phyloP scores from a whole-genome alignment of 768 basidiomycete genomes.

The Lyophyllum semitale region DNA sequence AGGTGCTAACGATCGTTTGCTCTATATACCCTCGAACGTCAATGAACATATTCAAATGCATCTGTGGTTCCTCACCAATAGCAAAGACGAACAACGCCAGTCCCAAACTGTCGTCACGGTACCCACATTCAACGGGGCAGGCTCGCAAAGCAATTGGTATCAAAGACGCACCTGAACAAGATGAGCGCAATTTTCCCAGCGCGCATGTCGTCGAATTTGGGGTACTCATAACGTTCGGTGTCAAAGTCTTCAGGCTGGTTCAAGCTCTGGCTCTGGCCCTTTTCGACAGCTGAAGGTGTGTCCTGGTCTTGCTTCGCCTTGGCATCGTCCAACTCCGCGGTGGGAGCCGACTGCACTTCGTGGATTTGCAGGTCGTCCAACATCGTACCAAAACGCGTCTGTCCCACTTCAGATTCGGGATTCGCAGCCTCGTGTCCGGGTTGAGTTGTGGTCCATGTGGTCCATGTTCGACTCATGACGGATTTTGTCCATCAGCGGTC shows the following conservation, averaged over 20 bases:
- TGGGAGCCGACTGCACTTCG: background rate
- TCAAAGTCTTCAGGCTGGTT: background rate
- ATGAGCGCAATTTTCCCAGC: conserved; percentile 10
- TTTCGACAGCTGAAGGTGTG: background rate
- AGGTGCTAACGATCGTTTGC: conserved; percentile 27
- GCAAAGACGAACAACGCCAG: conserved; percentile 17
- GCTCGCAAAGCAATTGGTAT: no score
- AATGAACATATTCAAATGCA: background rate
- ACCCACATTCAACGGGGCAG: no score
- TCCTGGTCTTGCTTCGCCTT: background rate
- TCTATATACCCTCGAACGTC: conserved; percentile 13
- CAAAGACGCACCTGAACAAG: conserved; percentile 13
- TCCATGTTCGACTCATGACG: no score
- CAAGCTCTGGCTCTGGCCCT: background rate
- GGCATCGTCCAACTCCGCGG: background rate
- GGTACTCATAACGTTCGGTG: background rate
- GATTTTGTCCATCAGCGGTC: no score
- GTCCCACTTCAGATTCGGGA: background rate
- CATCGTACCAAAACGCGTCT: background rate
- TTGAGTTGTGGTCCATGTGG: background rate
- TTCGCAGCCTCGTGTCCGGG: background rate
- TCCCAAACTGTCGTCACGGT: conserved; percentile 10
- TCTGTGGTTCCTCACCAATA: conserved; percentile 10
- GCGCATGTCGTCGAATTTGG: conserved; percentile 19
- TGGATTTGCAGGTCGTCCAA: background rate